Base-by-base conservation (phyloP, 2,329 filamentous ascomycete genomes). In the Paecilomyces formosus region DNA sequence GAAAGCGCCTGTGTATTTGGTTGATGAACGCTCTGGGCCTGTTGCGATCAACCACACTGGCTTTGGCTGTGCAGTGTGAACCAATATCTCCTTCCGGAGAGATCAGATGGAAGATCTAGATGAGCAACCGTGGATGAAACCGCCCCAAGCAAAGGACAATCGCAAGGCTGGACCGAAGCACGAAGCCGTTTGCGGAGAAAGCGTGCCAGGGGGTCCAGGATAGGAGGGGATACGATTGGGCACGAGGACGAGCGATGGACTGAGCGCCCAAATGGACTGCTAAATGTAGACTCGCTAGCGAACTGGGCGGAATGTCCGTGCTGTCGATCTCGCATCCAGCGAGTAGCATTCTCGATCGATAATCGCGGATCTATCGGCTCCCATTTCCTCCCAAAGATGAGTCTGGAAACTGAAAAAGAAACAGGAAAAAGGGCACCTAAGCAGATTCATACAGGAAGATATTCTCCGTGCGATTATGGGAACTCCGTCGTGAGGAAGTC, bases 241-340 rank as follows among this genome's bases (percentile, higher is more conserved):
- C 39, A 45, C 39, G n/a, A 9, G 39, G 39, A 45, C 39, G 5
- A 18, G n/a, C 39, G 39, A 45, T 45, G 39, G 39, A 45, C 39
- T 45, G 39, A 45, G 39, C 39, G 39, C 39, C 30, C 30, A 12
- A 31, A 31, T 6, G 30, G 18, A 45, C 18, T 18, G 7, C 5
- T 9, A 45, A 21, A 59, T 26, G 2, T 52, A 12, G 22, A 58
- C 60, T 28, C 30, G n/a, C 31, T 64, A 63, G 33, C 13, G 62
- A 50, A 4, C 51, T 18, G 5, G 62, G 52, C 8, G 30, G 58
- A 59, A 3, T 18, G 39, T 21, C 39, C 39, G n/a, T 45, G 39
- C 39, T 45, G 39, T 18, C 39, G 39, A 45, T 45, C 39, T 45
- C 39, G 39, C 39, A 45, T 45, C 35, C 35, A 45, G 11, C 35